Conservation (phyloP, 2,329 filamentous ascomycete genomes). For the Claviceps purpurea region DNA sequence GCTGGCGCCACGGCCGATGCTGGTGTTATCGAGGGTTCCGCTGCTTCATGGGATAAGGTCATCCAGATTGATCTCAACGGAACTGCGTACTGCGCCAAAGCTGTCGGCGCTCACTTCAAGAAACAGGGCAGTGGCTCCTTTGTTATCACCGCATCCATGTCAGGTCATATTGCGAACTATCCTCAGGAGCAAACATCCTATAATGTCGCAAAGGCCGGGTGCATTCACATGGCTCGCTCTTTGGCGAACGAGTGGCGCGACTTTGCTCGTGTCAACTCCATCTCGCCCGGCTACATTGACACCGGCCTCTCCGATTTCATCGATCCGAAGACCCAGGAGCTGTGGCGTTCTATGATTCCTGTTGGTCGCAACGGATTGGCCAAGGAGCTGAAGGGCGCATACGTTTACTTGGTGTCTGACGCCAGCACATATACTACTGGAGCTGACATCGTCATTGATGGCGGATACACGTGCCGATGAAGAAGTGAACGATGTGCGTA, state of each 20-base stretch:
- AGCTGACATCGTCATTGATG: conserved; percentile 57
- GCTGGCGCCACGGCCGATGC: conserved; percentile 57
- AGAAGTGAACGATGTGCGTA: neutral
- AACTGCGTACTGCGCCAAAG: conserved; percentile 54
- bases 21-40: conserved; percentile 53
- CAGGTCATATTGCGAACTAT: conserved; percentile 56
- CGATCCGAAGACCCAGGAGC: conserved; percentile 51
- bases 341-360: conserved; percentile 64
- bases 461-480: conserved; percentile 45
- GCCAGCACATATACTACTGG: conserved; percentile 65
- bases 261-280: conserved; percentile 51
- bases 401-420: conserved; percentile 63
- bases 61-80: conserved; percentile 52
- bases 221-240: conserved; percentile 31
- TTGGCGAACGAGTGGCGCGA: conserved; percentile 54
- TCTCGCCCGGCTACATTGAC: conserved; percentile 56
- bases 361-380: conserved; percentile 55
- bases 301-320: conserved; percentile 56
- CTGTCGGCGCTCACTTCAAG: conserved; percentile 51
- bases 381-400: conserved; percentile 65
- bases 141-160: conserved; percentile 58
- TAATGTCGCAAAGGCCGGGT: conserved; percentile 50
- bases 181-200: conserved; percentile 56
- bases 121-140: conserved; percentile 50
- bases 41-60: conserved; percentile 54